Conservation (phyloP, 441 rosid species). For the Metrosideros polymorpha region DNA sequence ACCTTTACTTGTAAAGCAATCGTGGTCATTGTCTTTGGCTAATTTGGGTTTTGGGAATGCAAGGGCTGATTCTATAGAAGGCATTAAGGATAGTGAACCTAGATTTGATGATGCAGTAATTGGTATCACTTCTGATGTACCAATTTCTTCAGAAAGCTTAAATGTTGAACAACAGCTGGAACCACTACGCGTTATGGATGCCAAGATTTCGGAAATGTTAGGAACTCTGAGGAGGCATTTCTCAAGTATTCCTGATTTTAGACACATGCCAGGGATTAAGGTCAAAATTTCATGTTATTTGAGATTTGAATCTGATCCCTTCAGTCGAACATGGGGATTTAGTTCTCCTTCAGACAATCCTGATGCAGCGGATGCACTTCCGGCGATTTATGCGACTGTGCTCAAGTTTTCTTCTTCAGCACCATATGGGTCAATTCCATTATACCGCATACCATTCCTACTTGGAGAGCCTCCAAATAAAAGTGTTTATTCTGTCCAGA, state of each 20-base stretch:
- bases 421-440: slow-evolving; percentile 75
- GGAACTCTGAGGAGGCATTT: slow-evolving; percentile 68
- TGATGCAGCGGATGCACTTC: slow-evolving; percentile 45
- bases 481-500: slow-evolving; percentile 11
- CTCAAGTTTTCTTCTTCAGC: slow-evolving; percentile 84
- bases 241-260: slow-evolving; percentile 78
- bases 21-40: slow-evolving; percentile 76
- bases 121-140: slow-evolving; percentile 25
- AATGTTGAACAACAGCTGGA: slow-evolving; percentile 29
- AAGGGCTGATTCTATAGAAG: slow-evolving; percentile 26
- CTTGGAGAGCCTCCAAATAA: slow-evolving; percentile 51
- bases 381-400: slow-evolving; percentile 76
- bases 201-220: slow-evolving; percentile 60
- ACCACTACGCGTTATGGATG: slow-evolving; percentile 79
- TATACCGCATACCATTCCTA: slow-evolving; percentile 74
- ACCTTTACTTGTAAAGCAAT: slow-evolving; percentile 66
- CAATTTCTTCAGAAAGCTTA: slow-evolving; percentile 24
- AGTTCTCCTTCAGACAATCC: slow-evolving; percentile 29
- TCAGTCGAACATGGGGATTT: slow-evolving; percentile 39
- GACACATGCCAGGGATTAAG: slow-evolving; percentile 66
- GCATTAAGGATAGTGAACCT: slow-evolving; percentile 36
- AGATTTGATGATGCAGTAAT: slow-evolving; percentile 32
- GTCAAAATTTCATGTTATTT: slow-evolving; percentile 60
- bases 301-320: slow-evolving; percentile 77
- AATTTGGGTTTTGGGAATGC: slow-evolving; percentile 29